Evolutionary conservation across 805 yeast genomes (phyloP).

Genomic region (Suhomyces pyralidae): DNA sequence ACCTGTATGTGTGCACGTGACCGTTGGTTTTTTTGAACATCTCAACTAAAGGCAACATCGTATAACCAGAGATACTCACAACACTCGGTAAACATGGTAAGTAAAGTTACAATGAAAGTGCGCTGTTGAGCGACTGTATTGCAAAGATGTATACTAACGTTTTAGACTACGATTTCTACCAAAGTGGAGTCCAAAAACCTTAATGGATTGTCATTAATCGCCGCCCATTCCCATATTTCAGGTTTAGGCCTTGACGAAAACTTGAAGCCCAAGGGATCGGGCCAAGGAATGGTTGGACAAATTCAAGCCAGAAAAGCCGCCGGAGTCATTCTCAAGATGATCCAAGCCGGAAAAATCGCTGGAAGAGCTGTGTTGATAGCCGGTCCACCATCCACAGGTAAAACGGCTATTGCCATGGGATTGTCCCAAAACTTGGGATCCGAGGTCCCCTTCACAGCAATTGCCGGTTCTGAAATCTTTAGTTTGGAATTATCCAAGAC

Average conservation of each 20-base stretch:
- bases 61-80: background rate
- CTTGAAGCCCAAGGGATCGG: slow-evolving; percentile 69
- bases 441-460: slow-evolving; percentile 91
- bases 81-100: background rate
- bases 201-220: slow-evolving; percentile 65
- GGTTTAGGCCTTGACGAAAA: slow-evolving; percentile 96
- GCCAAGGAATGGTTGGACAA: slow-evolving; percentile 98
- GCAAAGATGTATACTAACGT: slow-evolving; percentile 6
- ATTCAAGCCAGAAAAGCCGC: slow-evolving; percentile 93
- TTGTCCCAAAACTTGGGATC: slow-evolving; percentile 67
- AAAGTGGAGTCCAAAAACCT: slow-evolving; percentile 33
- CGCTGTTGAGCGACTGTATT: background rate
- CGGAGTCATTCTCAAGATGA: slow-evolving; percentile 89
- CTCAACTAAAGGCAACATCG: background rate
- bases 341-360: slow-evolving; percentile 90
- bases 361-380: slow-evolving; percentile 95
- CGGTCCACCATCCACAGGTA: slow-evolving; percentile 98
- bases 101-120: background rate
- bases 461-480: slow-evolving; percentile 92
- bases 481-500: slow-evolving; percentile 92
- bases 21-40: background rate
- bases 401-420: slow-evolving; percentile 97
- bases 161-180: slow-evolving; percentile 26
- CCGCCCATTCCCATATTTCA: slow-evolving; percentile 97
- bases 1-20: background rate